A percentile compares a stretch with the other conserved stretches of the same genome.
These are phyloP conservation scores for Nicotiana noctiflora DNA, from an alignment of 257 asterid genomes.

Conservation along the genomic window DNA sequence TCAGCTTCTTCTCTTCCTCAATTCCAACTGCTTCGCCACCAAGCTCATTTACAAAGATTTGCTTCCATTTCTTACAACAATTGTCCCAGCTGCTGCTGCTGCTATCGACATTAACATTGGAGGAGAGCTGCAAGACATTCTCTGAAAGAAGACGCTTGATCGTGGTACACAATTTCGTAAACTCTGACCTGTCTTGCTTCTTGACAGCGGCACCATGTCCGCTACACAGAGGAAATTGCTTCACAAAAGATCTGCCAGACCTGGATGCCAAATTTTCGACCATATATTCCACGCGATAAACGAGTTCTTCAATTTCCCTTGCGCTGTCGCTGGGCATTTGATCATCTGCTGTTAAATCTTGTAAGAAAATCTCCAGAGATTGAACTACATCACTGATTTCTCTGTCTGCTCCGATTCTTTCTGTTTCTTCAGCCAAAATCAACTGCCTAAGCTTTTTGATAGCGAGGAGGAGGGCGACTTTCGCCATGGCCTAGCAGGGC, in stretches of 20 bases:
- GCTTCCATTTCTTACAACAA: neutral
- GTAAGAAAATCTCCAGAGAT: neutral
- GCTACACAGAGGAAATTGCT: too few species aligned
- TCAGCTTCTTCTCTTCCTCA: neutral
- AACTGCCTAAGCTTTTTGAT: neutral
- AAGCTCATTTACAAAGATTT: neutral
- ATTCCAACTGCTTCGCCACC: neutral
- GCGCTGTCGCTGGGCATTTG: neutral
- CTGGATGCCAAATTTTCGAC: neutral
- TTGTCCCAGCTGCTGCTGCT: neutral
- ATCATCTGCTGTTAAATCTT: neutral
- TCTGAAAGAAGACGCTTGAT: neutral
- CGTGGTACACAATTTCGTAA: neutral
- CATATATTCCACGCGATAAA: neutral
- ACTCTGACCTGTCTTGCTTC: neutral
- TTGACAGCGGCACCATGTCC: neutral
- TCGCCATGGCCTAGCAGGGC: neutral
- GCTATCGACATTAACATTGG: too few species aligned
- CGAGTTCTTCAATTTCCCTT: neutral
- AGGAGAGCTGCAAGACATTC: neutral
- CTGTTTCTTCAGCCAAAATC: neutral
- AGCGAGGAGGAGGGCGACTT: neutral
- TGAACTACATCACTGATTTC: neutral
- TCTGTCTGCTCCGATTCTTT: neutral
- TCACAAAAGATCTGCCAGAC: too few species aligned